Base-by-base conservation (phyloP, 2,329 filamentous ascomycete genomes). In the Microcyclospora tardicrescens region DNA sequence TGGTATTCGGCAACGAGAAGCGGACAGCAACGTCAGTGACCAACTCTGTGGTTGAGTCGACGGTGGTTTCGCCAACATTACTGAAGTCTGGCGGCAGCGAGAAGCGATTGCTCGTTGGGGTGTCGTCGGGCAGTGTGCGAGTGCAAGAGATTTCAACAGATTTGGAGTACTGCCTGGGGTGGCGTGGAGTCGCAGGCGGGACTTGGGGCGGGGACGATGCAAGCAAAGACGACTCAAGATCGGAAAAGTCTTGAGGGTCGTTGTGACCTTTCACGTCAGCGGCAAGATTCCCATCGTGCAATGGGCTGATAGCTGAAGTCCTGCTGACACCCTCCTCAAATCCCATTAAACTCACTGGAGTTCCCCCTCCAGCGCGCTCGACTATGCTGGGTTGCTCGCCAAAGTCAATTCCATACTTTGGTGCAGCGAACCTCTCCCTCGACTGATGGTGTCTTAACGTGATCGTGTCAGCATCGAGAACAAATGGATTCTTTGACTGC, bases 11-110 rank as follows among this genome's bases (percentile, higher is more conserved):
- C 28, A 60, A 37, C 0, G 58, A 59, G 42, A 61, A 61, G 32
- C 56, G 57, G n/a, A 60, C 52, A 33, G 57, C 57, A 16, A 60
- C 50, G 41, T 61, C 58, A 6, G 57, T 60, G 34, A 59, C 46
- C 44, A 54, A 52, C 34, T 59, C 53, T 5, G 55, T 53, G 10
- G 46, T 55, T 33, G 47, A 53, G 36, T 54, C 53, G 35, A 51
- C 36, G 2, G 55, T 54, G 13, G 46, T 54, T 16, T 56, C 56
- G 10, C 49, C 50, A 31, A 56, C 44, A 30, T 48, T 51, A 39
- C 54, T 57, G 33, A 58, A 42, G 35, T 56, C 54, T 10, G 50
- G 47, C 24, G 55, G 55, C 34, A 58, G 39, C 6, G 54, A 59
- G 16, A 50, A 52, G 12, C 54, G 52, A 42, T 52, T 54, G 16